Base-by-base conservation (phyloP, 2,329 filamentous ascomycete species). In the Cyphellophora attinorum region DNA sequence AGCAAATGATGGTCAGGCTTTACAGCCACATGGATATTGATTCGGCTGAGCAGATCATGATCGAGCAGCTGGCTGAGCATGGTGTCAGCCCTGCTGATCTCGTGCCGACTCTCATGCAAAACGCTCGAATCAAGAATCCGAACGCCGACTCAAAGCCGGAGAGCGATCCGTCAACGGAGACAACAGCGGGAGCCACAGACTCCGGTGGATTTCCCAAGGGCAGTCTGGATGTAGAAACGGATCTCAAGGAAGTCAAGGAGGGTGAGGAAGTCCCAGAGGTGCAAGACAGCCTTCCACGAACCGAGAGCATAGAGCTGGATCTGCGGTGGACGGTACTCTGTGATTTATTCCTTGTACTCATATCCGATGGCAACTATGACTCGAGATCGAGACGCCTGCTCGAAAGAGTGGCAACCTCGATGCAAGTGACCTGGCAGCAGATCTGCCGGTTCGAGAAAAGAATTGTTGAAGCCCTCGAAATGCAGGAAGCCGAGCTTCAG, bases 11-110 rank as follows among this genome's bases (percentile, higher is more conserved):
- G 88, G 77, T 95, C 40, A 77, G 89, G 15, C 58, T 98, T 10
- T 98, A 96, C 57, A 67, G 76, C 10, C 91, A 98, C 59, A 98
- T 98, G 91, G 91, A 98, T 40, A 93, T 98, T 51, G 86, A 79
- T 52, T 68, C 80, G 19, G 58, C 60, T 39, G 91, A 98, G 60
- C 91, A 98, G 64, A 69, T 98, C 57, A 98, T 98, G 91, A 95
- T 98, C 47, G 91, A 98, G 62, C 91, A 98, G 59, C 68, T 98
- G 39, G 81, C 84, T 10, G 83, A 91, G 38, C 91, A 98, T 60
- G 91, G 89, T 4, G 86, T 98, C 5, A 69, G 85, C 42, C 81
- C 91, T 1, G 66, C 68, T 29, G 91, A 98, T 56, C 66, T 98
- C 38, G 88, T 85, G 0, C 81, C 84, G 0, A 75, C 84, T 1